Conservation (phyloP, 164 flowering plant species). For the Vitis riparia region DNA sequence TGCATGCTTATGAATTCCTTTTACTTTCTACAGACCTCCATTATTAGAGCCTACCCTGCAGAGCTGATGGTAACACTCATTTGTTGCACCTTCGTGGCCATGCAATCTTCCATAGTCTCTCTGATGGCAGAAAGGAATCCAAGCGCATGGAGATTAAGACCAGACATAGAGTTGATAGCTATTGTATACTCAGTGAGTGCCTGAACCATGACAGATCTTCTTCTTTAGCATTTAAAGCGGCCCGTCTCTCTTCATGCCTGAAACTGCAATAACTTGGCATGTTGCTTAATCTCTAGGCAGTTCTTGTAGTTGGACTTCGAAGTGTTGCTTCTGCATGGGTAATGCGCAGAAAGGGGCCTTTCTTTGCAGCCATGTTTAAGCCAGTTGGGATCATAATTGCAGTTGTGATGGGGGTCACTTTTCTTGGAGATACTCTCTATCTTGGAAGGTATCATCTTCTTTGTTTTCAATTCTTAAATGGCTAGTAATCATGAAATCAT, state of each 20-base stretch:
- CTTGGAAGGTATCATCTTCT: constrained; percentile 22
- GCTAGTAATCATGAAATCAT: too few relatives aligned
- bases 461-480: background rate
- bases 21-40: constrained; percentile 12
- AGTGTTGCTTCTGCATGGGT: constrained; percentile 14
- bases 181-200: constrained; percentile 13
- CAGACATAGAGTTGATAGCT: constrained; percentile 12
- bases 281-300: constrained; percentile 8
- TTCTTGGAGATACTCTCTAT: constrained; percentile 22
- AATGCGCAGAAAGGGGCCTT: constrained; percentile 18
- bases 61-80: constrained; percentile 15
- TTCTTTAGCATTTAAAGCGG: too few relatives aligned
- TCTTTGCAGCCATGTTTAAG: constrained; percentile 28
- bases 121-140: constrained; percentile 11
- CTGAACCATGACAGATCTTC: background rate
- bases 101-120: constrained; percentile 9
- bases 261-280: too few relatives aligned
- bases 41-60: constrained; percentile 20
- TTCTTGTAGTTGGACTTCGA: constrained; percentile 3
- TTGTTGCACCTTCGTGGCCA: constrained; percentile 8
- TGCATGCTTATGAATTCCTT: background rate
- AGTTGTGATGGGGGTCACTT: constrained; percentile 12
- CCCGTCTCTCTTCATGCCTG: background rate
- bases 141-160: constrained; percentile 15
- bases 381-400: constrained; percentile 29